Conservation (phyloP, 1,284 basidiomycete genomes). For the Apiotrichum mycotoxinovorans region DNA sequence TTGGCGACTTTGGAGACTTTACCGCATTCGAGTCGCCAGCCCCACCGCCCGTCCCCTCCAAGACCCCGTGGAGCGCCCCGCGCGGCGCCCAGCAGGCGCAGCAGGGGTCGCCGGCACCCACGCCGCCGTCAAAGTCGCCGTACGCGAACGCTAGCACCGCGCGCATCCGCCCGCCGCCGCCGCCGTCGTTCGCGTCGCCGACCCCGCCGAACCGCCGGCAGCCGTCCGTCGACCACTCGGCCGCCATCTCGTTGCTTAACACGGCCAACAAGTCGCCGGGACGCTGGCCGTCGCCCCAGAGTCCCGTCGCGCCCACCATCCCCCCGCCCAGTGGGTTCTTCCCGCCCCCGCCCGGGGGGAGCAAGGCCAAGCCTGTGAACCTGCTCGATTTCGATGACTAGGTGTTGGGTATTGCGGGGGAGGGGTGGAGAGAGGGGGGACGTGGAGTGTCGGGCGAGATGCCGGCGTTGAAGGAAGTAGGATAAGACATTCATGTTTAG, state of each 20-base stretch:
- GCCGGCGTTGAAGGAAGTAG: no score
- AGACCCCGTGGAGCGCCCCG: background rate
- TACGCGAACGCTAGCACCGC: background rate
- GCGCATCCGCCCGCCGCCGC: background rate
- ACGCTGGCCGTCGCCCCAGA: background rate
- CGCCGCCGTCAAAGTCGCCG: conserved; percentile 10
- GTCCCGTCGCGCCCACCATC: background rate
- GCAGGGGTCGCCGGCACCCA: conserved; percentile 1
- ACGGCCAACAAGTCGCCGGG: background rate
- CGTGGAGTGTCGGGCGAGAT: no score
- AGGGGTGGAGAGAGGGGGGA: no score
- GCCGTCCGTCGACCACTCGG: conserved; percentile 12
- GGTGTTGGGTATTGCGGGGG: no score
- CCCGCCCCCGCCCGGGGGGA: background rate
- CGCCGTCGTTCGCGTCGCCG: background rate
- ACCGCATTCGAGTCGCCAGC: conserved; percentile 3
- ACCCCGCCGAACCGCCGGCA: background rate
- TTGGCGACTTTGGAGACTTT: conserved; percentile 6
- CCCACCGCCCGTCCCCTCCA: background rate
- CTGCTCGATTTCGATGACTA: background rate
- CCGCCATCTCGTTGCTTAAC: conserved; percentile 8
- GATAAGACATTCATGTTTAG: no score
- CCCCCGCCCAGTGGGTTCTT: background rate
- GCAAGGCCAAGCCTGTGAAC: background rate
- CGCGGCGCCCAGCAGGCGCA: background rate